Conservation (phyloP, 2,329 filamentous ascomycete species). For the Arthroderma sp. region DNA sequence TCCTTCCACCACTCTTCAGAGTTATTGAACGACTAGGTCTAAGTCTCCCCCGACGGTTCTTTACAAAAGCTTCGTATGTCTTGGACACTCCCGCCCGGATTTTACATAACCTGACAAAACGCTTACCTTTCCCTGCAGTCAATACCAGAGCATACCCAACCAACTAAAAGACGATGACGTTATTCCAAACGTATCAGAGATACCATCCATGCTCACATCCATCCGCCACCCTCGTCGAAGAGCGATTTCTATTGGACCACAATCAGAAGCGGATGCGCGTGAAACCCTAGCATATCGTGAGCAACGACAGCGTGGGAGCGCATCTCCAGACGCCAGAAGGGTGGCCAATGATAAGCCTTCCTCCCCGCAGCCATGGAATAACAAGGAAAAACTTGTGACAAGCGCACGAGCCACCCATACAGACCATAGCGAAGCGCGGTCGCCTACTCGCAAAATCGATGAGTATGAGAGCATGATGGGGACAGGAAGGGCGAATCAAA, state of each 20-base stretch:
- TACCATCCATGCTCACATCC: constrained; percentile 67
- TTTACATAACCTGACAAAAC: constrained; percentile 4
- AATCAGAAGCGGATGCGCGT: constrained; percentile 92
- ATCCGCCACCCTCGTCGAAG: constrained; percentile 67
- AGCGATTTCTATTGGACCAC: constrained; percentile 79
- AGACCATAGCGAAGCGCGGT: not conserved
- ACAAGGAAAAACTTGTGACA: not conserved
- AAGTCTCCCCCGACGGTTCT: constrained; percentile 76
- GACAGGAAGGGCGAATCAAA: constrained; percentile 33
- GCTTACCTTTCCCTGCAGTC: constrained; percentile 34
- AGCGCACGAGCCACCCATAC: not conserved
- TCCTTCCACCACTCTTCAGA: constrained; percentile 76
- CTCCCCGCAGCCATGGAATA: too few species aligned
- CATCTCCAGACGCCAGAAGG: constrained; percentile 20
- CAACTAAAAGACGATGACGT: constrained; percentile 71
- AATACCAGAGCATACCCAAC: constrained; percentile 67
- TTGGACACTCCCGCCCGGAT: not conserved
- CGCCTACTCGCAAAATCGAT: constrained; percentile 36
- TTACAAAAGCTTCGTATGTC: constrained; percentile 63
- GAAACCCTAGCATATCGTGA: constrained; percentile 89
- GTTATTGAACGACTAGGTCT: constrained; percentile 67
- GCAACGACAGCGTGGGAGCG: constrained; percentile 48
- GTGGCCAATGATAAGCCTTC: too few species aligned
- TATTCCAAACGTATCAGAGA: constrained; percentile 75
- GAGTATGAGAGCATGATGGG: constrained; percentile 66